Conservation (phyloP, 306 rosid genomes). For the Medicago arabica region DNA sequence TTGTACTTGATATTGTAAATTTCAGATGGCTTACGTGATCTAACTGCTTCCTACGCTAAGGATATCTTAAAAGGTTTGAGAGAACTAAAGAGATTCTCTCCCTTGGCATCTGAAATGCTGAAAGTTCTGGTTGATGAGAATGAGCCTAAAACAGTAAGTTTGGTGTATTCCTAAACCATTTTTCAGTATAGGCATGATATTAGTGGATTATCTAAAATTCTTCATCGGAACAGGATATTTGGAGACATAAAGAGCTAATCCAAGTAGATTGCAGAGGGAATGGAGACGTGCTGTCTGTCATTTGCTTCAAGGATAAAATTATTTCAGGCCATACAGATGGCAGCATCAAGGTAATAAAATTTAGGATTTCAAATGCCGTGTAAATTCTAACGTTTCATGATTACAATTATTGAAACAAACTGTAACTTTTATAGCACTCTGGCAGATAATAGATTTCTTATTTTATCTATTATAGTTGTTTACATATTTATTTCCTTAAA, state of each 20-base stretch:
- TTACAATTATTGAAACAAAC: conserved; percentile 21
- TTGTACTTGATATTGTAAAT: conserved; percentile 45
- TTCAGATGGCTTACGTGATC: conserved; percentile 74
- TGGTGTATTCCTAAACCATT: conserved; percentile 31
- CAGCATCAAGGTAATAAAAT: conserved; percentile 74
- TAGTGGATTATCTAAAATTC: conserved; percentile 8
- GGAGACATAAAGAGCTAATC: conserved; percentile 80
- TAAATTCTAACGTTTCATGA: neutral
- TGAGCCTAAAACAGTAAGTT: conserved; percentile 76
- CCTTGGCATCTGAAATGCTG: conserved; percentile 75
- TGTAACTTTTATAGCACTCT: neutral
- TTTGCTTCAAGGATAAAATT: conserved; percentile 61
- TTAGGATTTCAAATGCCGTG: neutral
- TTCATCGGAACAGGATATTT: conserved; percentile 65
- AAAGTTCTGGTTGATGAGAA: conserved; percentile 66
- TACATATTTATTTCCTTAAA: conserved; percentile 15
- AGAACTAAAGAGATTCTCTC: conserved; percentile 79
- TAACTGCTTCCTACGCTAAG: conserved; percentile 58
- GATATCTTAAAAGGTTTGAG: conserved; percentile 71
- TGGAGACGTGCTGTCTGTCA: conserved; percentile 79
- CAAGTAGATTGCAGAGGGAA: conserved; percentile 84
- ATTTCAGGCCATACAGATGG: conserved; percentile 97
- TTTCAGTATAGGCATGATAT: conserved; percentile 1
- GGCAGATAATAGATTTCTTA: neutral
- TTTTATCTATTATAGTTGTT: conserved; percentile 14